Evolutionary conservation across 805 yeast species (phyloP), one percentile per base, ranked within the genome.

Genomic region (Yarrowia bubula): DNA sequence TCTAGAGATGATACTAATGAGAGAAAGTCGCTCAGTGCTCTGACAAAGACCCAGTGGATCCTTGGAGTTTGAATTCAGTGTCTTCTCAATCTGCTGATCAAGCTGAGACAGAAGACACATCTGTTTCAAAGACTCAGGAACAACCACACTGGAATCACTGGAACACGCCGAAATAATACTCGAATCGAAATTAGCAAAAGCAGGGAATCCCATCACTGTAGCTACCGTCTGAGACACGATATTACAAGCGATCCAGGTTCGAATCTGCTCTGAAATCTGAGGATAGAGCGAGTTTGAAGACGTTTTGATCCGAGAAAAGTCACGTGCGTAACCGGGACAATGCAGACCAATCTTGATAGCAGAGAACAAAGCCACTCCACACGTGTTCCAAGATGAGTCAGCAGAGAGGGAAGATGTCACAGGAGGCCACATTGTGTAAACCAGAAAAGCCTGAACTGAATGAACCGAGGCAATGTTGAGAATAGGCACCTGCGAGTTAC

Each of bases 351-450:
- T 89, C 64, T 98, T 79, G 38, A 92, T 88, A 0, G 98, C 98
- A 72, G 91, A 97, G 75, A 90, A 90, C 70, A 92, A 80, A 4
- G 98, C 98, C 51, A 90, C 86, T 0, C 98, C 98, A 22, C 91
- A 87, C 0, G 98, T 90, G 73, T 89, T 90, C 96, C 98, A 93
- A 4, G 96, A 88, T 8, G 97, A 88, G 73, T 95, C 98, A 0
- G 98, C 97, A 75, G 96, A 89, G 53, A 95, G 80, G 0, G 98
- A 92, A 0, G 98, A 91, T 0, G 97, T 90, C 42, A 92, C 81
- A 3, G 98, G 97, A 0, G 98, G 98, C 99, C 98, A 93, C 74
- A 88, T 85, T 0, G 98, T 88, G 75, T 89, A 91, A 1, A 93
- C 78, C 32, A 93, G 76, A 68, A 93, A 88, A 0, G 98, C 98